Base-by-base conservation (phyloP, 192 early-diverging fungal genomes). In the Backusella australiensis region DNA sequence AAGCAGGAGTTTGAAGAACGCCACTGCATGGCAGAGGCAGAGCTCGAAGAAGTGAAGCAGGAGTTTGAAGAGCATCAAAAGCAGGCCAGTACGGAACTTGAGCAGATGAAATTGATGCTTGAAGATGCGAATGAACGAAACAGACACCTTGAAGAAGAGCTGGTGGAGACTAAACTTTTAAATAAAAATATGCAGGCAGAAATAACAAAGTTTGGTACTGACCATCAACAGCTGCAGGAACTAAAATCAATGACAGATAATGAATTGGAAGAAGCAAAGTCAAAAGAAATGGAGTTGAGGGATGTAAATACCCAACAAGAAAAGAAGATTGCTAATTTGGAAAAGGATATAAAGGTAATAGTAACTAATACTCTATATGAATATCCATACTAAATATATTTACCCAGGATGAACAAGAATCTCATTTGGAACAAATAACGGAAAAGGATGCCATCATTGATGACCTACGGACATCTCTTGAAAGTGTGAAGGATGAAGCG, bases 101-200 rank as follows among this genome's bases (percentile, higher is more conserved):
- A 63, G 12, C 56, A 63, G 67, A 75, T 75, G n/a, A 66, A 73
- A 8, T 19, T 6, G 29, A 38, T 79, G 17, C 76, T 72, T 21
- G 39, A 77, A 44, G 76, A 77, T 6, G 71, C 65, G 32, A 69
- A 49, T 38, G 76, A 77, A 42, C 71, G 70, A 19, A 72, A 44
- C 41, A 21, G 65, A 17, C 69, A 77, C 3, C 71, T 72, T 34
- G 76, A 77, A n/a, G 46, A 53, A 12, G 74, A 63, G 21, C 29
- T 52, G 21, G 36, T 72, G 15, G 34, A 71, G 11, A 26, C 68
- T 1, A 41, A 69, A 38, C 17, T 39, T 14, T 36, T 21, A 8
- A 39, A 23, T 23, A 21, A 36, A 69, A 9, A 23, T 39, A n/a
- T 69, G 68, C 35, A 39, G 68, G 68, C 35, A 36, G 68, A 69